Evolutionary conservation across 306 rosid genomes (phyloP).

Genomic region (Elaeagnus macrophylla): DNA sequence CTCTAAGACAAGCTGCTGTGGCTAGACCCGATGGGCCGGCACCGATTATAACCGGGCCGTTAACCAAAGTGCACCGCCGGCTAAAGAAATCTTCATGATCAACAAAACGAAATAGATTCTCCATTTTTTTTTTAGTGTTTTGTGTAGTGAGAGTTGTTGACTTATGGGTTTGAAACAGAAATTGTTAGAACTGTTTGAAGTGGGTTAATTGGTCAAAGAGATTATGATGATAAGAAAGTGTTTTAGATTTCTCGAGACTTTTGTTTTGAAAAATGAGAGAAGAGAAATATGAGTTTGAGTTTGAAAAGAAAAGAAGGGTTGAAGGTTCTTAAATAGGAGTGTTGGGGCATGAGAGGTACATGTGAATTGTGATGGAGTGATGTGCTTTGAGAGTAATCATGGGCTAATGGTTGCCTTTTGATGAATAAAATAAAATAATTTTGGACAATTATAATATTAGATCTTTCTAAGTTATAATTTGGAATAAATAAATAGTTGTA

Average conservation of each 20-base stretch:
- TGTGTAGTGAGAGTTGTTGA: constrained; percentile 2
- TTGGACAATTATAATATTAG: constrained; percentile 28
- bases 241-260: not conserved
- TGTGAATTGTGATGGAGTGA: constrained; percentile 24
- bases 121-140: constrained; percentile 40
- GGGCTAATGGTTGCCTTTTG: constrained; percentile 13
- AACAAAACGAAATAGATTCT: constrained; percentile 43
- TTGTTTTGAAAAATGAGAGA: not conserved
- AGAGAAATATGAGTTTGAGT: constrained; percentile 22
- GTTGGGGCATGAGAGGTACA: constrained; percentile 25
- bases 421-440: constrained; percentile 19
- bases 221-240: not conserved
- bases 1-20: constrained; percentile 79
- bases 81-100: constrained; percentile 44
- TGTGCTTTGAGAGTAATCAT: constrained; percentile 22
- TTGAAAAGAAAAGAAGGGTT: constrained; percentile 31
- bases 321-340: constrained; percentile 50
- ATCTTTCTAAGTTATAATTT: constrained; percentile 26
- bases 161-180: not conserved
- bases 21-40: constrained; percentile 96
- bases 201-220: not conserved
- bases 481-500: constrained; percentile 1
- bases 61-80: constrained; percentile 61
- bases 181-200: constrained; percentile 2
- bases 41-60: constrained; percentile 82